phyloP scores from a whole-genome alignment of 2,329 filamentous ascomycete species.

The Xylariaceae sp. region DNA sequence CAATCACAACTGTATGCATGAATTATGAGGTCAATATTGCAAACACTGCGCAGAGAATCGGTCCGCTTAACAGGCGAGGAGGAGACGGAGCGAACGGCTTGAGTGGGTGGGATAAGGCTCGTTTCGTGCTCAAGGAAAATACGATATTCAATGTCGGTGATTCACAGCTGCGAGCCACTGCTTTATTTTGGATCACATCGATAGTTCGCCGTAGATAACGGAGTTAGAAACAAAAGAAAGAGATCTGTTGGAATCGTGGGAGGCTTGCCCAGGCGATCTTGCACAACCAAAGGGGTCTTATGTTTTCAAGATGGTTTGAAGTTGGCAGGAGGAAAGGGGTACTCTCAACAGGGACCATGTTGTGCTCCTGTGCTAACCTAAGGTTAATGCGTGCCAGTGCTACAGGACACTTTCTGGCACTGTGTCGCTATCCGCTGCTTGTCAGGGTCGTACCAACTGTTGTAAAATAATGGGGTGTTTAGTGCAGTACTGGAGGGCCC shows the following conservation, averaged over 20 bases:
- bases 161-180: slow-evolving; percentile 1
- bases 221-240: background rate
- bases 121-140: slow-evolving; percentile 5
- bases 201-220: slow-evolving; percentile 3
- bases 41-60: slow-evolving; percentile 13
- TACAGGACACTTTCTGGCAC: too few relatives aligned
- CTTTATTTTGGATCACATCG: background rate
- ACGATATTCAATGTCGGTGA: slow-evolving; percentile 1
- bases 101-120: slow-evolving; percentile 3
- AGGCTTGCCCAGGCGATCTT: background rate
- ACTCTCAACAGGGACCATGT: slow-evolving; percentile 1
- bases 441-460: background rate
- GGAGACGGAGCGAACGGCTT: slow-evolving; percentile 21
- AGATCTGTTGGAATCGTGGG: background rate
- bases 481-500: too few relatives aligned
- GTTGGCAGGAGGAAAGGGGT: slow-evolving; percentile 10
- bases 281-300: slow-evolving; percentile 3
- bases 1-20: slow-evolving; percentile 18
- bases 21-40: slow-evolving; percentile 22
- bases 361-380: background rate
- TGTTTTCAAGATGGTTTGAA: slow-evolving; percentile 6
- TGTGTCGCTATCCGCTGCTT: too few relatives aligned
- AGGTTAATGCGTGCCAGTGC: background rate
- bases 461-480: too few relatives aligned
- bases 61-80: slow-evolving; percentile 3